Base-by-base conservation (phyloP, 116 monocot genomes). In the Iris pallida region DNA sequence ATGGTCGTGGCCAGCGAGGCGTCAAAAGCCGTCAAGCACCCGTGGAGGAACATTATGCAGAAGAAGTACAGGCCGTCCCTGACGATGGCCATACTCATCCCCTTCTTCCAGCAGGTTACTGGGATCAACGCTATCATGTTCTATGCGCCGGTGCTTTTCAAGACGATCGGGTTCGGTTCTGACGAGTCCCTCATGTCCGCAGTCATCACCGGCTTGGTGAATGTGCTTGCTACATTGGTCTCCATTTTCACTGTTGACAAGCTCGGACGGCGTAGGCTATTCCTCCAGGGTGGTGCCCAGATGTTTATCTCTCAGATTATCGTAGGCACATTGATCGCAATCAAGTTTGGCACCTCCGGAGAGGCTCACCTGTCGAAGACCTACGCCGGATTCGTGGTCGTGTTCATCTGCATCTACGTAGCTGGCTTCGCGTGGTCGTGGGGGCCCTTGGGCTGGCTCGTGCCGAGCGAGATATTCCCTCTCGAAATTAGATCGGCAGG, bases 111-210 rank as follows among this genome's bases (percentile, higher is more conserved):
- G 63, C 79, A 79, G 52, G 45, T 79, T 49, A 79, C 79, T 7
- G 79, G 79, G 42, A 79, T 79, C 62, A 79, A 79, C 20, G 79
- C 74, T 3, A 74, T 79, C 53, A 73, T 67, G 74, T 79, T 79
- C 40, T 79, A 79, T 42, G 79, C 79, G 1, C 79, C 79, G 4
- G 64, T 79, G 3, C 74, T 79, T 6, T 74, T 79, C 52, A 79
- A 74, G 43, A 74, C 79, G 0, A 45, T 79, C 11, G 79, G 79
- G 5, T 79, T 79, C 43, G 79, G 79, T 45, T 41, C 15, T 40
- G 71, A 71, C 15, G 61, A 60, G 7, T 61, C 71, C 0, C 40
- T 71, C 8, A 71, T 71, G 60, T 71, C 78, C 6, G 78, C 66
- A 6, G 78, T 72, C 52, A 78, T 78, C 72, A 78, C 72, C 8